These are phyloP conservation scores for Metschnikowia chrysomelidarum DNA, from an alignment of 805 yeast genomes.

Conservation along the genomic window DNA sequence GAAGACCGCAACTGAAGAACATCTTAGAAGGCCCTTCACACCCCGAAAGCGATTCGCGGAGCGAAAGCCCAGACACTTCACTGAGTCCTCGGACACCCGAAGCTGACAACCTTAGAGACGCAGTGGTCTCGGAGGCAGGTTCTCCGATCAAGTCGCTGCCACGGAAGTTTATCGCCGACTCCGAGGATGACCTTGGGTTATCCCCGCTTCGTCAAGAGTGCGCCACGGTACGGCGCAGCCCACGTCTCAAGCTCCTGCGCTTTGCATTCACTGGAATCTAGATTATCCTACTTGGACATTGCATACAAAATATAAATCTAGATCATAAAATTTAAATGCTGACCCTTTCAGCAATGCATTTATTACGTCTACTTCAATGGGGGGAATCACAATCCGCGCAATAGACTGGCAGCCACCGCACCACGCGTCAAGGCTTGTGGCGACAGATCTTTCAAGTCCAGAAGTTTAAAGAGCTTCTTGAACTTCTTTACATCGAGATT, in stretches of 20 bases:
- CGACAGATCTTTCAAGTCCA: constrained; percentile 19
- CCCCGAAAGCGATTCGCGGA: no score
- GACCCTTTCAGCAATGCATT: not conserved
- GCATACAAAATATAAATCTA: not conserved
- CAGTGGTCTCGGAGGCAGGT: not conserved
- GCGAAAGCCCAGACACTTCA: constrained; percentile 10
- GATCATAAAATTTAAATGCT: not conserved
- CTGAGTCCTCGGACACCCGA: constrained; percentile 10
- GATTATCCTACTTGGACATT: not conserved
- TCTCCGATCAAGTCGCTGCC: constrained; percentile 16
- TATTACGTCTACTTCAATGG: not conserved
- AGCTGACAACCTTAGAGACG: constrained; percentile 1
- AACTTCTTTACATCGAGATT: constrained; percentile 28
- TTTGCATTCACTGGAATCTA: constrained; percentile 18
- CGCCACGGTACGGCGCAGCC: constrained; percentile 1
- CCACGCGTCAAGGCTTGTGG: constrained; percentile 14
- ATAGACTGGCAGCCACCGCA: constrained; percentile 17
- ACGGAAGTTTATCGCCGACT: constrained; percentile 15
- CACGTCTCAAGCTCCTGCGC: constrained; percentile 13
- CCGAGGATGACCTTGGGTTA: constrained; percentile 10
- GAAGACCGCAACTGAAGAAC: no score
- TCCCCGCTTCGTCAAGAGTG: constrained; percentile 1
- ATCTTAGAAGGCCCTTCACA: no score
- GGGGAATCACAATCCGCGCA: constrained; percentile 14
- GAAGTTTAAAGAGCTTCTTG: constrained; percentile 37